Evolutionary conservation across 2,329 filamentous ascomycete species (phyloP).

Genomic region (Thielaviopsis cerberus): DNA sequence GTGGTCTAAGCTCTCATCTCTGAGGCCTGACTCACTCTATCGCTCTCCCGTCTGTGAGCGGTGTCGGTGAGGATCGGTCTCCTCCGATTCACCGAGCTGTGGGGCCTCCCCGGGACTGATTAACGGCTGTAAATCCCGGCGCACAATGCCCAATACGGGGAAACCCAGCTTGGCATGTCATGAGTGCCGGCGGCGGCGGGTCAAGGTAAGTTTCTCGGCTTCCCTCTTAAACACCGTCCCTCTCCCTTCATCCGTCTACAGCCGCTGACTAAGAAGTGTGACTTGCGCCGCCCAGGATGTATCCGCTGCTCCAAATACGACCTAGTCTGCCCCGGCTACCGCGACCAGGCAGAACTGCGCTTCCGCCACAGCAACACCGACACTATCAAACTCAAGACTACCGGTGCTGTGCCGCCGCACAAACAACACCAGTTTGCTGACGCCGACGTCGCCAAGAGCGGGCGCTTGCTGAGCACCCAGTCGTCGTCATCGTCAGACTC

Average conservation of each 20-base stretch:
- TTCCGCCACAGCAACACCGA: constrained; percentile 12
- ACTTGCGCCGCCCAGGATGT: constrained; percentile 10
- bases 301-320: constrained; percentile 9
- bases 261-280: constrained; percentile 2
- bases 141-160: constrained; percentile 11
- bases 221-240: too few species aligned
- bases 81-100: too few species aligned
- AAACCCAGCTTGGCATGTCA: constrained; percentile 11
- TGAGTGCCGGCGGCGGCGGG: constrained; percentile 10
- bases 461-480: background rate
- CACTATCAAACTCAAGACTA: constrained; percentile 9
- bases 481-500: background rate
- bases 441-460: background rate
- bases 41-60: too few species aligned
- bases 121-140: too few species aligned
- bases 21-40: too few species aligned
- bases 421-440: background rate
- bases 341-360: constrained; percentile 10
- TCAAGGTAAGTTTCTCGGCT: constrained; percentile 8
- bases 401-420: background rate
- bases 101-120: too few species aligned
- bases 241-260: background rate
- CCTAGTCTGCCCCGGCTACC: constrained; percentile 7
- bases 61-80: background rate
- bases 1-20: too few species aligned